A percentile compares a stretch with the other conserved stretches of the same genome.
phyloP scores from a whole-genome alignment of 345 rosid species.

The Geranium brycei region DNA sequence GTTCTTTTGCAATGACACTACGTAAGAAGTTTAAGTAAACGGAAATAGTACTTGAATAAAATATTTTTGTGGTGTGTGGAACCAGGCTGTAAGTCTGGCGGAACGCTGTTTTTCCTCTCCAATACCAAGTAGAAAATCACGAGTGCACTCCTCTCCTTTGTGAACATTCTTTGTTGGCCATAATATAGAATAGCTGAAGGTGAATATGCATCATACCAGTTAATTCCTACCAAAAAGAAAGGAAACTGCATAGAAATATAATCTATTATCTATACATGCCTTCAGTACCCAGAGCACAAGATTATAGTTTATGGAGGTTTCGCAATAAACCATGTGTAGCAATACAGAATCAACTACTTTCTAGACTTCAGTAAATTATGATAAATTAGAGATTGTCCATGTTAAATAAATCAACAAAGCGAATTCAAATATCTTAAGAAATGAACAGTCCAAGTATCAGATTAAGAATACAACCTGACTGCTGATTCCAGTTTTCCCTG shows the following conservation, averaged over 20 bases:
- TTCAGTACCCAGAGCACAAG: not conserved
- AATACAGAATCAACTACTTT: no score
- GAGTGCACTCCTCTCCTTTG: conserved; percentile 68
- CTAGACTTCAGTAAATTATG: no score
- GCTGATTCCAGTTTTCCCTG: conserved; percentile 69
- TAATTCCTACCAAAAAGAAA: not conserved
- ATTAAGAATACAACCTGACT: conserved; percentile 42
- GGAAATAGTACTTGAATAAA: conserved; percentile 46
- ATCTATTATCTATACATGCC: not conserved
- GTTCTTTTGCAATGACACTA: not conserved
- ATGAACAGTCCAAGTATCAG: not conserved
- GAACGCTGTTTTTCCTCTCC: conserved; percentile 93
- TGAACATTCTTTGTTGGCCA: conserved; percentile 59
- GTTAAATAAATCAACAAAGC: not conserved
- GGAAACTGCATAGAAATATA: not conserved
- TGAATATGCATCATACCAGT: conserved; percentile 6
- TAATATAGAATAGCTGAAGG: conserved; percentile 62
- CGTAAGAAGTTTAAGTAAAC: not conserved
- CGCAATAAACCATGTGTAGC: not conserved
- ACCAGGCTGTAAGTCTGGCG: conserved; percentile 88
- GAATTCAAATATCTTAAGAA: no score
- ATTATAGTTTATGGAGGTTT: not conserved
- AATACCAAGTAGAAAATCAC: conserved; percentile 75
- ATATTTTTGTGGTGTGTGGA: conserved; percentile 65
- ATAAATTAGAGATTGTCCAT: no score